Evolutionary conservation across 1,284 basidiomycete species (phyloP), one percentile per base, ranked within the genome.

Genomic region (Cryptococcus sp.): DNA sequence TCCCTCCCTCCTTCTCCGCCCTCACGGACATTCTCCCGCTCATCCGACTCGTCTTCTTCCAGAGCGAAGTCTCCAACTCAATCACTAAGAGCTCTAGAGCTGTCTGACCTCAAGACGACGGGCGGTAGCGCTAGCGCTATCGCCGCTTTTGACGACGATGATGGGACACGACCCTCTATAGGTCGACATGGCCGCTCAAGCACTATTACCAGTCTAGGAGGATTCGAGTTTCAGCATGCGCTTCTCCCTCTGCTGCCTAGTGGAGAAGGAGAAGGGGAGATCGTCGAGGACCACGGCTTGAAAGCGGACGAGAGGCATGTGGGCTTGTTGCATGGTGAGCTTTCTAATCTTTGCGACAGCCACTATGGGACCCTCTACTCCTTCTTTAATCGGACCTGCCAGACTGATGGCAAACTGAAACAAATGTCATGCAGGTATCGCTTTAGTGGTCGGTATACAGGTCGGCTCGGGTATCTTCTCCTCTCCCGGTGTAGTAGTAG

Each of bases 401-500:
- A 19, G 11, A 50, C 40, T 15, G n/a, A 13, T 11, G 11, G 45
- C n/a, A 25, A 2, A 39, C 43, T 53, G 19, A 41, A 17, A 11
- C 10, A 23, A 38, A 4, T 39, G 23, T 50, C 56, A 25, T 58
- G 23, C 23, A 89, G 91, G 88, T n/a, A 85, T 94, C 67, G 91
- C 89, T 26, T 80, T 94, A 46, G 84, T 92, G 58, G 85, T 90
- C 20, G 91, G 92, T 5, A 79, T 86, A 60, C 91, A 93, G 85
- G 91, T 94, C 74, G 92, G 92, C 29, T 91, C 89, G 15, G 93
- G 93, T 20, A 95, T 96, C 63, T 96, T 96, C 79, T 92, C 90
- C 0, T 91, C 89, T 1, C 93, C 93, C 0, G 92, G 91, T 22
- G 86, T 94, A n/a, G 86, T 96, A 1, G 85, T 93, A 29, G 88